phyloP scores from a whole-genome alignment of 2,329 filamentous ascomycete species.

The Coniochaeta sp. region DNA sequence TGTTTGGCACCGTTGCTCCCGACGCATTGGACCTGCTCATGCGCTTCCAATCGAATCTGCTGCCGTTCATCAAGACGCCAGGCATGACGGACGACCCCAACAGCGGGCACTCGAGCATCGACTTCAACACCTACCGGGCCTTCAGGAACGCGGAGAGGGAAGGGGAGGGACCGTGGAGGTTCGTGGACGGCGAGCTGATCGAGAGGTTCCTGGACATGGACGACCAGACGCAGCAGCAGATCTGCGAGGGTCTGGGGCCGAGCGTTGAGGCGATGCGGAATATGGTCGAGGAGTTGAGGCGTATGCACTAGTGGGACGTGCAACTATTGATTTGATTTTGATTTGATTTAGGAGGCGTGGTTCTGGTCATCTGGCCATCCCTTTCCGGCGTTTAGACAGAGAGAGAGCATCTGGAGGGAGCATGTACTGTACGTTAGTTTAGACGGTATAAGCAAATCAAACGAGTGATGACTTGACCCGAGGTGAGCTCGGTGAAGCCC shows the following conservation, averaged over 20 bases:
- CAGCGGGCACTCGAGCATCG: conserved; percentile 38
- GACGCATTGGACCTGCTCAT: conserved; percentile 73
- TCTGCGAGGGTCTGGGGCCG: conserved; percentile 49
- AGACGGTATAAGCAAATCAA: not conserved
- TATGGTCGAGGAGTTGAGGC: conserved; percentile 54
- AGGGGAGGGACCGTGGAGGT: conserved; percentile 71
- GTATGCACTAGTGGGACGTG: conserved; percentile 43
- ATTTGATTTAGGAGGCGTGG: not conserved
- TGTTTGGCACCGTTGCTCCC: conserved; percentile 73
- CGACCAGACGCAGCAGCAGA: conserved; percentile 45
- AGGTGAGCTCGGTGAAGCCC: not conserved
- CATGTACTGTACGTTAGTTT: not conserved
- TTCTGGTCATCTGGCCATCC: not conserved
- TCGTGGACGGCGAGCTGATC: conserved; percentile 87
- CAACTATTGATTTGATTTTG: not conserved
- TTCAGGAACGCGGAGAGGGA: conserved; percentile 68
- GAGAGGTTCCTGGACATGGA: conserved; percentile 74
- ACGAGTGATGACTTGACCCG: not conserved
- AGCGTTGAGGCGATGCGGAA: conserved; percentile 57
- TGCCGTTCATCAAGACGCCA: conserved; percentile 56
- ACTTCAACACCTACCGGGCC: conserved; percentile 74
- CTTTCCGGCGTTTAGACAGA: not conserved
- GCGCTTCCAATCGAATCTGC: conserved; percentile 67
- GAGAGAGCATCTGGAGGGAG: not conserved
- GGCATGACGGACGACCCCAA: conserved; percentile 32